Evolutionary conservation across 1,139 yeast genomes (phyloP), one percentile per base, ranked within the genome.

Genomic region (Candida sp.): DNA sequence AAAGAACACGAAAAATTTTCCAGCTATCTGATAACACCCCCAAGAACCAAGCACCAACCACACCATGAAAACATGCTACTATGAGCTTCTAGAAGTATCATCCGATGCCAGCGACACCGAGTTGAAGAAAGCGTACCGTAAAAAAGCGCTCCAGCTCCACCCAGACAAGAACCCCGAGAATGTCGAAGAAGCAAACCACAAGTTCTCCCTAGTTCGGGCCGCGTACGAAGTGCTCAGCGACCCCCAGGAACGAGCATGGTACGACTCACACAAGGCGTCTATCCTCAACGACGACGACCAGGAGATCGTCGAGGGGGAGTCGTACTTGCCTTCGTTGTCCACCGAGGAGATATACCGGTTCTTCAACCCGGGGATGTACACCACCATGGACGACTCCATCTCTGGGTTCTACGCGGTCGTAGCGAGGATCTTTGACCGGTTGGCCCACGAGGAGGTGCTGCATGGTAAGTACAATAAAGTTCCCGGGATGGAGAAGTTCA

Each of bases 241-340:
- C 67, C 88, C 97, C 0, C 96, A 92, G 61, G 98, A 94, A 64
- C 75, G 99, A 56, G 89, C 96, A 1, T 94, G 98, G 98, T 94
- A 94, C 63, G 98, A 94, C 64, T 77, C 90, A 0, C 98, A 93
- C 66, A 88, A 86, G 65, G 77, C 78, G n/a, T 90, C 84, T 67
- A 90, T 85, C 38, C 70, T 85, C 52, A 75, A 83, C 57, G 93
- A 86, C 53, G 86, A 83, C 53, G 69, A 51, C 3, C 72, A 68
- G 12, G 55, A 54, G 4, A 68, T 61, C 7, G 72, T 68, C 11
- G 57, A 56, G 4, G 70, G 65, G 7, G 76, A 73, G 38, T 67
- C 69, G 60, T 68, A 71, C 23, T 65, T 75, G 7, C 83, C 84
- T 2, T 75, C 81, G 39, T 81, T 86, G n/a, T 80, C 89, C 0